These are phyloP conservation scores for Daedaleopsis nitida DNA, from an alignment of 768 basidiomycete species.

Conservation along the genomic window DNA sequence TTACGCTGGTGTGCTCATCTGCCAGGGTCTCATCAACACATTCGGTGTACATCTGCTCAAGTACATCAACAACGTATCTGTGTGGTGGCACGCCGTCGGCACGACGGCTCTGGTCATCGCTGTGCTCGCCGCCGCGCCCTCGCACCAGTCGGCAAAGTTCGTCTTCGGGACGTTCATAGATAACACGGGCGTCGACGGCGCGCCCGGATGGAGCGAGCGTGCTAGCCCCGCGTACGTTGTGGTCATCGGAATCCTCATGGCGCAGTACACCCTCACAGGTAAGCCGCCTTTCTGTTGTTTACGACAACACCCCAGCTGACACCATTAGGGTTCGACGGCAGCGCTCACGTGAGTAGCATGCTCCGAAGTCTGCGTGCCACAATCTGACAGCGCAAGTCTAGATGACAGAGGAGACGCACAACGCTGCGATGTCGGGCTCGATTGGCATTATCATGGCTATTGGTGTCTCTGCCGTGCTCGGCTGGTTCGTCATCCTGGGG, in stretches of 20 bases:
- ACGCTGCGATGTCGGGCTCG: conserved; percentile 59
- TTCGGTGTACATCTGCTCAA: conserved; percentile 70
- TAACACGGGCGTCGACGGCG: conserved; percentile 52
- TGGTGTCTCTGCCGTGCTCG: conserved; percentile 69
- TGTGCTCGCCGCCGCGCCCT: conserved; percentile 70
- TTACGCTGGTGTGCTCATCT: conserved; percentile 68
- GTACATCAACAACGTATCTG: conserved; percentile 70
- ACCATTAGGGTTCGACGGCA: conserved; percentile 66
- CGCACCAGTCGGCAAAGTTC: conserved; percentile 65
- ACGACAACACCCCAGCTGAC: background rate
- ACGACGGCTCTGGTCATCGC: conserved; percentile 69
- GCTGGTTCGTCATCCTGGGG: conserved; percentile 74
- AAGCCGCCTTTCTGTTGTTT: conserved; percentile 14
- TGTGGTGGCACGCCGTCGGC: conserved; percentile 76
- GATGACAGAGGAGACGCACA: conserved; percentile 82
- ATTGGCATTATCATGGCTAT: conserved; percentile 74
- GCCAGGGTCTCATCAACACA: conserved; percentile 73
- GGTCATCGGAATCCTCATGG: conserved; percentile 71
- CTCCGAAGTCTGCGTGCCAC: background rate
- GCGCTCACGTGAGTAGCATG: conserved; percentile 57
- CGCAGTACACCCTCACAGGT: conserved; percentile 79
- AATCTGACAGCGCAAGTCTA: conserved; percentile 23
- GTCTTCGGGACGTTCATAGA: conserved; percentile 76
- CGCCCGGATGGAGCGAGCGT: conserved; percentile 61
- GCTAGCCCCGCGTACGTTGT: conserved; percentile 73